Base-by-base conservation (phyloP, 1,284 basidiomycete species). In the Ustilago tritici region DNA sequence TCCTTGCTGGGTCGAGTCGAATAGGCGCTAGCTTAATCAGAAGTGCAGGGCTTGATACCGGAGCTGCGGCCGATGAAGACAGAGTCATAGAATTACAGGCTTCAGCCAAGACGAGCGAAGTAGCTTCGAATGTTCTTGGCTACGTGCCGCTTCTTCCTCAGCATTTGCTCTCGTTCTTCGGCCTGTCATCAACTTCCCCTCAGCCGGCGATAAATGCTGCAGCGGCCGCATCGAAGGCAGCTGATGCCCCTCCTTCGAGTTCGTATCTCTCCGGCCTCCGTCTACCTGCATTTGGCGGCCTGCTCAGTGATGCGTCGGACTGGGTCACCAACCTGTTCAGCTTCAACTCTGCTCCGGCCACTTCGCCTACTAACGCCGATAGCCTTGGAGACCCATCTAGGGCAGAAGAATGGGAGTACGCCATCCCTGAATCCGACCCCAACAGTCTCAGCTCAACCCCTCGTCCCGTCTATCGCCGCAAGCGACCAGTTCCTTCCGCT, bases 331-430 rank as follows among this genome's bases (percentile, higher is more conserved):
- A 23, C 43, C 28, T 72, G 8, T 70, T 76, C 23, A 56, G 53
- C 41, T 68, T 65, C 40, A 49, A 5, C 38, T 41, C 65, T 7
- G 31, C 47, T 17, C 10, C 65, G 3, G n/a, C 69, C 35, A 9
- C 40, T 6, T 6, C 52, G 1, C 10, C 56, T 3, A 15, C 46
- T 23, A n/a, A 17, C n/a, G 40, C 41, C 7, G 34, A 7, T 10
- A 23, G 35, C 9, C 23, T 28, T 6, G 49, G 11, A 0, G 69
- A 76, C 35, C 43, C 62, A 9, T 70, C 62, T 1, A 57, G 55
- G 28, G 77, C 77, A 9, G 74, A 80, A 55, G 72, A 76, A 17
- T 82, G 76, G 76, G 80, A 82, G 32, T 81, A 76, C 55, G 70
- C 65, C 5, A 71, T 76, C 17, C 80, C 80, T 9, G 76, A 80